These are phyloP conservation scores for Trichoderma endophyticum DNA, from an alignment of 2,329 filamentous ascomycete genomes.

Conservation along the genomic window DNA sequence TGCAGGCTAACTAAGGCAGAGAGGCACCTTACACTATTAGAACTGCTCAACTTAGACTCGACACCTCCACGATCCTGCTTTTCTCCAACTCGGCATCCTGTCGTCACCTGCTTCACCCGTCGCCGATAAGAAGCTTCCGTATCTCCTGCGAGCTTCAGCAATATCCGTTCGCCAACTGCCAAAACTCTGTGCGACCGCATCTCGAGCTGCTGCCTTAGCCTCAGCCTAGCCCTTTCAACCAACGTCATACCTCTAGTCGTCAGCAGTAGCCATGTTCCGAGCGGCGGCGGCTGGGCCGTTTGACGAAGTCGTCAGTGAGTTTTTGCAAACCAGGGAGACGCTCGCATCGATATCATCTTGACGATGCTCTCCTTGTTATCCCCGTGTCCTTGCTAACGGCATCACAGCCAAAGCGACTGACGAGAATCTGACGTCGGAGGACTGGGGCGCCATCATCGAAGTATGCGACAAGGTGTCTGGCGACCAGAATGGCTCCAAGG, in stretches of 20 bases:
- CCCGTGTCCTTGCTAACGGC: slow-evolving; percentile 18
- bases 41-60: background rate
- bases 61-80: background rate
- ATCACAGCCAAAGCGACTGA: slow-evolving; percentile 73
- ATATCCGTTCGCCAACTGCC: background rate
- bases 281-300: slow-evolving; percentile 56
- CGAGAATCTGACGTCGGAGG: slow-evolving; percentile 89
- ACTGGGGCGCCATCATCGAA: slow-evolving; percentile 64
- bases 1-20: background rate
- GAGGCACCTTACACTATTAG: background rate
- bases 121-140: background rate
- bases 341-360: background rate
- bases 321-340: background rate
- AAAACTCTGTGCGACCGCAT: background rate
- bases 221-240: background rate
- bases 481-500: slow-evolving; percentile 64
- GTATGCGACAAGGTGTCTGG: slow-evolving; percentile 58
- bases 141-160: background rate
- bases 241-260: slow-evolving; percentile 23
- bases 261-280: slow-evolving; percentile 52
- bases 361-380: background rate
- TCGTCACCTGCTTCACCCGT: background rate
- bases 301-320: slow-evolving; percentile 58
- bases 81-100: background rate
- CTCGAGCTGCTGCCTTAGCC: background rate